These are phyloP conservation scores for Polyporus tsugae DNA, from an alignment of 1,284 basidiomycete genomes.

Conservation along the genomic window DNA sequence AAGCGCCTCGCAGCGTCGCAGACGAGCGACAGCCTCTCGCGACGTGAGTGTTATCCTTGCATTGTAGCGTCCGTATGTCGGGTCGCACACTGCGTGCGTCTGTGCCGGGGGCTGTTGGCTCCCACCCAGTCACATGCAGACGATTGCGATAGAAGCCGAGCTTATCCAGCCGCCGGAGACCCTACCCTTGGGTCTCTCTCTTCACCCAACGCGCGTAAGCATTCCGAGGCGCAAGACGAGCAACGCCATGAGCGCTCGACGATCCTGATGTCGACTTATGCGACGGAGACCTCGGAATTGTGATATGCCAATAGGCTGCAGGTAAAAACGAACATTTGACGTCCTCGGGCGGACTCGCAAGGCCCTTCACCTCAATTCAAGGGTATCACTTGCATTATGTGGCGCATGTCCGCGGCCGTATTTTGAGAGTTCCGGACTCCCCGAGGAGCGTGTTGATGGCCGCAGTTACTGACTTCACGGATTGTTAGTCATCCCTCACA, in stretches of 20 bases:
- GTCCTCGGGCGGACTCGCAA: background rate
- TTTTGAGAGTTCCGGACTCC: slow-evolving; percentile 5
- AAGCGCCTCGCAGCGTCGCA: slow-evolving; percentile 70
- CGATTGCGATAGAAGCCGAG: slow-evolving; percentile 21
- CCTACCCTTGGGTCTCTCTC: slow-evolving; percentile 5
- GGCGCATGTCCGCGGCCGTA: slow-evolving; percentile 3
- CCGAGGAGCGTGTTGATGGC: slow-evolving; percentile 11
- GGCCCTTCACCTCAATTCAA: background rate
- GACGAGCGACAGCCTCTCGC: slow-evolving; percentile 61
- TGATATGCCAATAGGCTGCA: slow-evolving; percentile 3
- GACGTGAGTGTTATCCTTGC: slow-evolving; percentile 54
- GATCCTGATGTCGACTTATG: background rate
- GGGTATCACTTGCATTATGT: slow-evolving; percentile 5
- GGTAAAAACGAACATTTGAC: background rate
- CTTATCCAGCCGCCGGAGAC: slow-evolving; percentile 11
- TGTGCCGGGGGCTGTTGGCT: slow-evolving; percentile 23
- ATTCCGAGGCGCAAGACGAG: background rate
- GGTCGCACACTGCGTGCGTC: slow-evolving; percentile 4
- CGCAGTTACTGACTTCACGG: slow-evolving; percentile 17
- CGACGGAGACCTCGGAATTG: background rate
- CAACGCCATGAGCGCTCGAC: background rate
- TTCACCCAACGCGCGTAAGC: slow-evolving; percentile 5
- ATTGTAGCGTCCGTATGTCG: background rate
- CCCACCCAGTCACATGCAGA: slow-evolving; percentile 27
- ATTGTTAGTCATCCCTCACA: slow-evolving; percentile 62